Evolutionary conservation across 2,329 filamentous ascomycete species (phyloP).

Genomic region (Clarireedia paspali): DNA sequence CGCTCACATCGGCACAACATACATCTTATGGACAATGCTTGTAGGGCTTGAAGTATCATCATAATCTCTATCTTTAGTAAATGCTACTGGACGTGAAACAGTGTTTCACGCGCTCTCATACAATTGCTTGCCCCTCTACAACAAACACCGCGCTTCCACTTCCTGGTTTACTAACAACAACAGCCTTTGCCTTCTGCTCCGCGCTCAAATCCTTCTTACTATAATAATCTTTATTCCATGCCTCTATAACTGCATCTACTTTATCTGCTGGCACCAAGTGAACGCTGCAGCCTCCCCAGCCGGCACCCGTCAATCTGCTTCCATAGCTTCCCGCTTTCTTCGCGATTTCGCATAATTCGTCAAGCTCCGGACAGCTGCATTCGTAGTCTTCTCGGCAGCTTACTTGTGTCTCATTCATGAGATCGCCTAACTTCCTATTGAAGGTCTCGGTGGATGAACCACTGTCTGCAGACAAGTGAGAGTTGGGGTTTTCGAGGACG

Average conservation of each 20-base stretch:
- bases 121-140: conserved; percentile 22
- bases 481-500: conserved; percentile 53
- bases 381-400: conserved; percentile 85
- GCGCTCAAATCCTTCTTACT: conserved; percentile 54
- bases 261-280: conserved; percentile 83
- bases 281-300: conserved; percentile 94
- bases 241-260: conserved; percentile 68
- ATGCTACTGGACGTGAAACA: no score
- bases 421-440: conserved; percentile 63
- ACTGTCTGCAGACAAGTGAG: conserved; percentile 24
- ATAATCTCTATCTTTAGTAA: no score
- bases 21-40: no score
- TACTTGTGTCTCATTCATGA: conserved; percentile 85
- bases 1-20: no score
- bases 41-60: no score
- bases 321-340: conserved; percentile 73
- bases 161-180: conserved; percentile 84
- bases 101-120: background rate
- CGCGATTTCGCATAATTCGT: conserved; percentile 77
- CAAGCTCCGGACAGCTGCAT: conserved; percentile 88
- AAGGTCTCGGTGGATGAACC: conserved; percentile 45
- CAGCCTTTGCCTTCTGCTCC: conserved; percentile 69
- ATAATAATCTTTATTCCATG: conserved; percentile 79
- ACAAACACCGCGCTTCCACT: conserved; percentile 56
- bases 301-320: conserved; percentile 81